Percentiles rank a stretch among this genome's conserved stretches.
Conservation (phyloP, 1,139 yeast genomes). For the Suhomyces wounanorum region DNA sequence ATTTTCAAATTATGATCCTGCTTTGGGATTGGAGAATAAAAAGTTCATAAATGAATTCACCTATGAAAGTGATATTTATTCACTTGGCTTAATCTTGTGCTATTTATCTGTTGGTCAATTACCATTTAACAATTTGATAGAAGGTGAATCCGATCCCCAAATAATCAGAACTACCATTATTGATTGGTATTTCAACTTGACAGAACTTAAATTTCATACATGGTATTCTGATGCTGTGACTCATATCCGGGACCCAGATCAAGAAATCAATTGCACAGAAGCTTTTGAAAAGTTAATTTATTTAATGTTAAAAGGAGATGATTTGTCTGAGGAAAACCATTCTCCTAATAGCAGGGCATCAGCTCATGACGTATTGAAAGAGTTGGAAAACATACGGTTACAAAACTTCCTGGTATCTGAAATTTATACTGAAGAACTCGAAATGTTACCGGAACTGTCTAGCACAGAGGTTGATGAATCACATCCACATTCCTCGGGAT, state of each 20-base stretch:
- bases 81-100: constrained; percentile 78
- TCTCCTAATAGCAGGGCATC: constrained; percentile 14
- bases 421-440: background rate
- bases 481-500: background rate
- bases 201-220: constrained; percentile 20
- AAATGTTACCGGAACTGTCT: background rate
- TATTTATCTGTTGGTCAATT: constrained; percentile 68
- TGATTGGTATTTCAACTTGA: constrained; percentile 32
- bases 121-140: constrained; percentile 49
- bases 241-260: constrained; percentile 1
- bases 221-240: constrained; percentile 27
- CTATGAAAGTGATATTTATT: constrained; percentile 74
- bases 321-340: constrained; percentile 5
- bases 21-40: constrained; percentile 18
- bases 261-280: constrained; percentile 11
- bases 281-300: constrained; percentile 30
- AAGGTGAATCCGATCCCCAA: constrained; percentile 40
- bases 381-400: constrained; percentile 22
- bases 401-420: background rate
- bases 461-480: no score
- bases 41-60: constrained; percentile 54
- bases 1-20: constrained; percentile 27
- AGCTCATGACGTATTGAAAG: constrained; percentile 23
- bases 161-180: constrained; percentile 28
- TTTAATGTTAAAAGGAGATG: constrained; percentile 36